Evolutionary conservation across 164 flowering plant genomes (phyloP), one percentile per base, ranked within the genome.

Genomic region (Piper longum): DNA sequence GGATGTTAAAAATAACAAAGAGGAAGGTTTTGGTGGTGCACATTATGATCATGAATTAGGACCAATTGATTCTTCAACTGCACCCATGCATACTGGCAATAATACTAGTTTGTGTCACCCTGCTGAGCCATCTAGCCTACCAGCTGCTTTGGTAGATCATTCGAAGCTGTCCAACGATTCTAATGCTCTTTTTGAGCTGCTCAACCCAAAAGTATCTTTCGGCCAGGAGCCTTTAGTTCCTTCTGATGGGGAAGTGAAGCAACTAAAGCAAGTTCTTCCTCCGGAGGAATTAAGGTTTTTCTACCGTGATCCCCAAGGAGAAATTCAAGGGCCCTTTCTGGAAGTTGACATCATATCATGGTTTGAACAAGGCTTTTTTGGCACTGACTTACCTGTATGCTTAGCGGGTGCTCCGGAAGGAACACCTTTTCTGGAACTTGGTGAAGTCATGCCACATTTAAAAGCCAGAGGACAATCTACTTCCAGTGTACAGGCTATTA

Each of bases 291-390:
- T 85, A 52, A 84, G 81, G 72, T 76, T 92, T 67, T 83, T 60
- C 63, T 92, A 92, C 69, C 72, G 78, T 68, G 98, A 92, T 78
- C 98, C 98, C 66, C 96, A 85, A 71, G 98, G 98, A 51, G 86
- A 73, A 26, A 81, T 80, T 43, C 98, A 92, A 76, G 98, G 98
- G 4, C 98, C 98, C 36, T 92, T 82, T 70, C 73, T 86, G 61
- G 96, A 93, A 54, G 80, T 76, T 67, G 98, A 92, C 74, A 85
- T 92, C 59, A 77, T 92, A 54, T 80, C 83, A 18, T 89, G 98
- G 98, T 86, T 86, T 73, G 87, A 87, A 12, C 93, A 89, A 76
- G 96, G 96, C 2, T 92, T 81, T 74, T 92, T 89, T 73, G 91
- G 96, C n/a, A 73, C 77, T 19, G 96, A 89, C 56, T 80, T 92